Conservation (phyloP, 2,329 filamentous ascomycete species). For the Phialophora chinensis region DNA sequence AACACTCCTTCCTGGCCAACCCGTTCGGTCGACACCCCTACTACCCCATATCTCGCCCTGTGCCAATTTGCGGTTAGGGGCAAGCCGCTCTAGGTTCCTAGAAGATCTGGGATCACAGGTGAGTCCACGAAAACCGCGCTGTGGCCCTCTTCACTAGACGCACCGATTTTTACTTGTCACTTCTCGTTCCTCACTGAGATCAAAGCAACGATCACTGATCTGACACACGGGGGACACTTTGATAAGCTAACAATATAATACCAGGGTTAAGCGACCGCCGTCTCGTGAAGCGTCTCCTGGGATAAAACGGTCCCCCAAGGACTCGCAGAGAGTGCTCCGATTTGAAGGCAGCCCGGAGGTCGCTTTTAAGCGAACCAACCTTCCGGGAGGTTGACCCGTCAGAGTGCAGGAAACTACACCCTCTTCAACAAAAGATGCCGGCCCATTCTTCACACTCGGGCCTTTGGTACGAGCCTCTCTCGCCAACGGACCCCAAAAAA, state of each 20-base stretch:
- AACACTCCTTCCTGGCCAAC: not conserved
- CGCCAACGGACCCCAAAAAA: not conserved
- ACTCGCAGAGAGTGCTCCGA: not conserved
- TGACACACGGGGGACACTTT: not conserved
- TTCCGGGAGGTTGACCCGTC: not conserved
- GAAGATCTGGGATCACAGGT: not conserved
- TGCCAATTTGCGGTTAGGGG: not conserved
- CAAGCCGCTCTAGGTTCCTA: not conserved
- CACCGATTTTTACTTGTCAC: not conserved
- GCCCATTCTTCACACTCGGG: not conserved
- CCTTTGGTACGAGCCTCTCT: not conserved
- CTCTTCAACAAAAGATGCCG: not conserved
- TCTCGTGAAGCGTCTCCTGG: not conserved
- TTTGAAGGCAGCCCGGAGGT: not conserved
- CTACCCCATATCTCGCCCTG: not conserved
- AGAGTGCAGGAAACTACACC: not conserved
- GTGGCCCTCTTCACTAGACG: not conserved
- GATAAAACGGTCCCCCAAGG: not conserved
- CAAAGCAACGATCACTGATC: not conserved
- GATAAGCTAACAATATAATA: not conserved
- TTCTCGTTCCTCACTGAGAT: not conserved
- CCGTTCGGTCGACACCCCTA: not conserved
- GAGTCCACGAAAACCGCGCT: not conserved
- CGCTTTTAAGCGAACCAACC: not conserved
- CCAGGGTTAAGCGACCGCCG: not conserved